A percentile compares a stretch with the other conserved stretches of the same genome.
Conservation (phyloP, 1,139 yeast species). For the Taphrina communis region DNA sequence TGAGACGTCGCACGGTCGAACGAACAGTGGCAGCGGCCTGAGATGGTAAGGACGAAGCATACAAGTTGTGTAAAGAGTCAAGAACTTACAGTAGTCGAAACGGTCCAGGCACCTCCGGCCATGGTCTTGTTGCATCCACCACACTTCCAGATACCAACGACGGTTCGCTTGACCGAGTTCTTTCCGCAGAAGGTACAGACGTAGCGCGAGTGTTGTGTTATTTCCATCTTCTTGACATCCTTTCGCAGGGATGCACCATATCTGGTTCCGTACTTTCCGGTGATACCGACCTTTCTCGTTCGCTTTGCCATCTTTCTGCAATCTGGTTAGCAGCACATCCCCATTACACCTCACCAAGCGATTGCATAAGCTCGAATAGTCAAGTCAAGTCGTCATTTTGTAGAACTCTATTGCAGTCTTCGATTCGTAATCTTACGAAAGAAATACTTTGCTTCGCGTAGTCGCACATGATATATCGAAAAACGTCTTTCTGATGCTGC, state of each 20-base stretch:
- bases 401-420: background rate
- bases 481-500: too few species aligned
- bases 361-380: background rate
- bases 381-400: background rate
- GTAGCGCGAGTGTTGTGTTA: slow-evolving; percentile 92
- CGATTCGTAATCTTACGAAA: too few species aligned
- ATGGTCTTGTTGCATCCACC: slow-evolving; percentile 92
- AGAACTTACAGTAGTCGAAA: slow-evolving; percentile 57
- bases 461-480: too few species aligned
- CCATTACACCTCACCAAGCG: background rate
- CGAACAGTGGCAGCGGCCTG: slow-evolving; percentile 99
- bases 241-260: slow-evolving; percentile 96
- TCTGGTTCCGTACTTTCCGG: slow-evolving; percentile 87
- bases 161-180: slow-evolving; percentile 96
- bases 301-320: slow-evolving; percentile 73
- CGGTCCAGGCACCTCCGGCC: slow-evolving; percentile 99
- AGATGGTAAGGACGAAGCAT: slow-evolving; percentile 50
- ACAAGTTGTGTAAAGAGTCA: background rate
- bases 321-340: background rate
- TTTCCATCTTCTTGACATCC: slow-evolving; percentile 99
- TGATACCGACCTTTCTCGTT: slow-evolving; percentile 99
- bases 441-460: too few species aligned
- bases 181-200: slow-evolving; percentile 99
- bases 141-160: slow-evolving; percentile 99
- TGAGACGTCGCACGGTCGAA: slow-evolving; percentile 99